Base-by-base conservation (phyloP, 2,329 filamentous ascomycete species). In the Aspergillus sp. region DNA sequence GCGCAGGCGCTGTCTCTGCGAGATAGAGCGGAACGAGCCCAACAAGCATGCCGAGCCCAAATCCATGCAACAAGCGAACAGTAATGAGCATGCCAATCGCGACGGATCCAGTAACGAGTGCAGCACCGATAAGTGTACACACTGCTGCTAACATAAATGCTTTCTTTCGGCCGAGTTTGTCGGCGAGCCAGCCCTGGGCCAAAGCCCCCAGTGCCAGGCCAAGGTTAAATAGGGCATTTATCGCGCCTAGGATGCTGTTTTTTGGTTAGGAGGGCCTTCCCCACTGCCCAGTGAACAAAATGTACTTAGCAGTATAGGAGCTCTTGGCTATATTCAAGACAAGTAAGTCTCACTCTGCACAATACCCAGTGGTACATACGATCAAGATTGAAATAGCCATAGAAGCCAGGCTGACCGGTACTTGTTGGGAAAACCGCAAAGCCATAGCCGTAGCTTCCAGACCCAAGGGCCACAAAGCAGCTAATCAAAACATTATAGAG, bases 371-470 rank as follows among this genome's bases (percentile, higher is more conserved):
- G 29, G 29, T 32, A 47, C 45, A 29, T 29, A 47, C 45, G 25
- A 36, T 47, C 45, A 9, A 47, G 19, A n/a, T 47, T 34, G 13
- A 47, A 47, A 29, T 47, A 47, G 19, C 4, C 25, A 47, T 47
- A 47, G 19, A 47, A 47, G 14, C 45, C 45, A 6, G 45, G 45
- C 31, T 47, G 45, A 29, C 45, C 45, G 16, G 25, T 47, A 34
- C 45, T 47, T 7, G 45, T 47, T 29, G 45, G 19, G 16, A 47
- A 47, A 7, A 23, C 45, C 14, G 45, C 20, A 34, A 29, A 23
- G 45, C 45, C 45, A 36, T 47, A 47, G 45, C 45, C 45, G 19
- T 47, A 47, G 45, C 45, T 47, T 16, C 25, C 20, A 36, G 19
- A 23, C 25, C 45, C 45, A 29, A 47, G 20, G 25, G 45, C 45